phyloP scores from a whole-genome alignment of 1,284 basidiomycete genomes.

The Puccinia triticina region DNA sequence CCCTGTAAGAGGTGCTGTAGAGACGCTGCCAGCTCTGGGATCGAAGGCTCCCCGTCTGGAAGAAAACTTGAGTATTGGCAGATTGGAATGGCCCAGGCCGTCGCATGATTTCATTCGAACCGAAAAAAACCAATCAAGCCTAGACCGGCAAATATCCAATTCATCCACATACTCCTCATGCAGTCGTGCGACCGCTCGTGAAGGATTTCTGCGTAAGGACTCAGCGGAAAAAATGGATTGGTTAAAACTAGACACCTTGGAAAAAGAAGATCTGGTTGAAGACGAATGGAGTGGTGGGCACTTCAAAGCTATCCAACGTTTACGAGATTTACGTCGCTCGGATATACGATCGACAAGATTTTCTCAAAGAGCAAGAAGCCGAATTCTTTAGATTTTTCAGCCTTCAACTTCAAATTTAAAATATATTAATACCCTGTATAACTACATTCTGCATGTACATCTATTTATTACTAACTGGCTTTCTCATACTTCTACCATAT shows the following conservation, averaged over 20 bases:
- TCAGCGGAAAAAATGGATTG: background rate
- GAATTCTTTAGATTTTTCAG: background rate
- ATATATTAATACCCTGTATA: background rate
- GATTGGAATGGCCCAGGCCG: background rate
- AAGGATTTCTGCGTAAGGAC: background rate
- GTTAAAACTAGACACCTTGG: background rate
- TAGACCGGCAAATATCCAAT: background rate
- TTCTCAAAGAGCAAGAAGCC: background rate
- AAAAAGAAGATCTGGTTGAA: background rate
- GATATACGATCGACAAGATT: background rate
- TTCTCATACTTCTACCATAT: no score
- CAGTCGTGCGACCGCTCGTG: background rate
- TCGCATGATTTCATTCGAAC: background rate
- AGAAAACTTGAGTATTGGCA: background rate
- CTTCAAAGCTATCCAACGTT: slow-evolving; percentile 22
- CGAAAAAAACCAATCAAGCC: background rate
- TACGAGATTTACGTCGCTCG: background rate
- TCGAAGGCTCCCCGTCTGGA: background rate
- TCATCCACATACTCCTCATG: slow-evolving; percentile 11
- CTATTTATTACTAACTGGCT: background rate
- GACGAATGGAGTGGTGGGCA: slow-evolving; percentile 17
- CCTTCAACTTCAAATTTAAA: background rate
- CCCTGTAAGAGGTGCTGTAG: background rate
- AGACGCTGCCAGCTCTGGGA: background rate
- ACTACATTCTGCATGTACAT: background rate